phyloP scores from a whole-genome alignment of 2,329 filamentous ascomycete genomes.

The Aspergillus melleus region DNA sequence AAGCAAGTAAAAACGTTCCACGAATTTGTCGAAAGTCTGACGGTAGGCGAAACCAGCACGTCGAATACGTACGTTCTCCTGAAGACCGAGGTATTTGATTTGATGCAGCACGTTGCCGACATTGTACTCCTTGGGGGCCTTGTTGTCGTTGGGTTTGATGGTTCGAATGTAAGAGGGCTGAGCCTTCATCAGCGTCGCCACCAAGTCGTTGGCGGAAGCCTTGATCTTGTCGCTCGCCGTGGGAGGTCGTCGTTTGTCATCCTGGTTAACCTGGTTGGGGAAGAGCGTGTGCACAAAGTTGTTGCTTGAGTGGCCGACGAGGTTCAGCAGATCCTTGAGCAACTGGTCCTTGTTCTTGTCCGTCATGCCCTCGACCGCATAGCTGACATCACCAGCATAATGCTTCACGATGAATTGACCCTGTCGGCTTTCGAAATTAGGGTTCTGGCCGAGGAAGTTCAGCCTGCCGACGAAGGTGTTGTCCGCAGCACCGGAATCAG shows the following conservation, averaged over 20 bases:
- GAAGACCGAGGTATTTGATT: slow-evolving; percentile 98
- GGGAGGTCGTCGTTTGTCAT: slow-evolving; percentile 90
- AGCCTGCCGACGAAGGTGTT: slow-evolving; percentile 93
- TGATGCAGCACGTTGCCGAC: slow-evolving; percentile 91
- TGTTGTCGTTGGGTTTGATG: slow-evolving; percentile 99
- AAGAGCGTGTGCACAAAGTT: slow-evolving; percentile 84
- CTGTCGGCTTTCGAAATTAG: slow-evolving; percentile 87
- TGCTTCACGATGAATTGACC: slow-evolving; percentile 98
- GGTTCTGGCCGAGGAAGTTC: slow-evolving; percentile 81
- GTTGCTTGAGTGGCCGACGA: slow-evolving; percentile 80
- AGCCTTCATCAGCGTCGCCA: slow-evolving; percentile 94
- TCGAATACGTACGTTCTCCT: slow-evolving; percentile 97
- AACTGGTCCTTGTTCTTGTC: slow-evolving; percentile 99
- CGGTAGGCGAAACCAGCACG: slow-evolving; percentile 95
- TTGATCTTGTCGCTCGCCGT: slow-evolving; percentile 97
- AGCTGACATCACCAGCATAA: slow-evolving; percentile 95
- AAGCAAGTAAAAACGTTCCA: slow-evolving; percentile 92
- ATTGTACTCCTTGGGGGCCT: slow-evolving; percentile 92
- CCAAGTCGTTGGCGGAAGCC: slow-evolving; percentile 87
- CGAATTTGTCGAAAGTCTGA: slow-evolving; percentile 96
- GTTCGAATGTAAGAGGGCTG: slow-evolving; percentile 97
- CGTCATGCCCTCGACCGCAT: slow-evolving; percentile 93
- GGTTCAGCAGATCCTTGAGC: slow-evolving; percentile 85
- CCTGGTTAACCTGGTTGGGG: slow-evolving; percentile 89
- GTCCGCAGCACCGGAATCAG: slow-evolving; percentile 90